Evolutionary conservation across 306 rosid species (phyloP).

Genomic region (Quercus engelmannii): DNA sequence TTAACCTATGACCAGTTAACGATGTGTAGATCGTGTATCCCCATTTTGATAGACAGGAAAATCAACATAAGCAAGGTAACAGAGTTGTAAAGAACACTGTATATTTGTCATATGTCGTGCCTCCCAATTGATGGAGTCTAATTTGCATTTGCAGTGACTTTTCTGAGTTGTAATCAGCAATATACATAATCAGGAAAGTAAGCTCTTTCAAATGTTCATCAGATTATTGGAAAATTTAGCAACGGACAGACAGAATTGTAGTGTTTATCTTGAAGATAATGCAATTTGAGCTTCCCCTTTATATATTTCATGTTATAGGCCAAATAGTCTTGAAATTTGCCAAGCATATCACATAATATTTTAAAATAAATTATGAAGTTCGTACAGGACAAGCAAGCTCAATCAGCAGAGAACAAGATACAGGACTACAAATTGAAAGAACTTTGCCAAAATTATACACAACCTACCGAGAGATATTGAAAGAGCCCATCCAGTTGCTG

Average conservation of each 20-base stretch:
- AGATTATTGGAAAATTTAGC: neutral
- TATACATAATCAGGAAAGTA: neutral
- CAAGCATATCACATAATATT: neutral
- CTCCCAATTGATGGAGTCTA: neutral
- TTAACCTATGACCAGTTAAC: too few species aligned
- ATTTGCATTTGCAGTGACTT: neutral
- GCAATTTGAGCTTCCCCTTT: neutral
- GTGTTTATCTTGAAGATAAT: neutral
- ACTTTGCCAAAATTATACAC: neutral
- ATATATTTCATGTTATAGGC: neutral
- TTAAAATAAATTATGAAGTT: neutral
- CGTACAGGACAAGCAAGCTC: neutral
- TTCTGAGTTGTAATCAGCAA: neutral
- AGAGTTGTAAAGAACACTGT: too few species aligned
- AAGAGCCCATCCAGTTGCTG: slow-evolving; percentile 79
- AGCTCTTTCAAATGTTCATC: neutral
- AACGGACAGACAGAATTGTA: neutral
- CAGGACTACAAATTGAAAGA: neutral
- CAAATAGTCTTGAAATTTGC: neutral
- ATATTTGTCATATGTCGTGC: too few species aligned
- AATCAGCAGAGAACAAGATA: neutral
- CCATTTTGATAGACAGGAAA: too few species aligned
- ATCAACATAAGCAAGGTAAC: too few species aligned
- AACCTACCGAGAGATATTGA: slow-evolving; percentile 86
- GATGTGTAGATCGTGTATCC: too few species aligned